Conservation (phyloP, 306 rosid genomes). For the Urtica urens region DNA sequence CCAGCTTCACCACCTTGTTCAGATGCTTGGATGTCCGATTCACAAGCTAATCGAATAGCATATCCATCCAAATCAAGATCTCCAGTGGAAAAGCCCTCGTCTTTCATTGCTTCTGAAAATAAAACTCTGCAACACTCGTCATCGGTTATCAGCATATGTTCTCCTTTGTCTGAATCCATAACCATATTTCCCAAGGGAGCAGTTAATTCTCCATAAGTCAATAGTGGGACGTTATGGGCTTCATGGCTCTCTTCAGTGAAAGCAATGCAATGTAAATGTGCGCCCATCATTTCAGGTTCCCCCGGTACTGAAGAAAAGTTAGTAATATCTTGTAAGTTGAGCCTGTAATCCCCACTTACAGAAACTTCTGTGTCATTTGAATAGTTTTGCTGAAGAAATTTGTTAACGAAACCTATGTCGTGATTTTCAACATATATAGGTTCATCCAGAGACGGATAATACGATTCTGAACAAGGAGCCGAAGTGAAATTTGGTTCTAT, state of each 20-base stretch:
- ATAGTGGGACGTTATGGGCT: slow-evolving; percentile 31
- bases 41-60: slow-evolving; percentile 35
- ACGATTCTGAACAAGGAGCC: slow-evolving; percentile 59
- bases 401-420: slow-evolving; percentile 42
- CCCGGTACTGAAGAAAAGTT: slow-evolving; percentile 43
- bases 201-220: slow-evolving; percentile 33
- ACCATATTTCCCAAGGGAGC: slow-evolving; percentile 26
- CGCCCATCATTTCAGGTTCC: slow-evolving; percentile 38
- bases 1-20: slow-evolving; percentile 31
- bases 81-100: slow-evolving; percentile 37
- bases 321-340: slow-evolving; percentile 37
- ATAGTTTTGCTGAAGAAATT: slow-evolving; percentile 42
- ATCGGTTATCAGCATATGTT: slow-evolving; percentile 52
- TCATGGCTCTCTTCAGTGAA: slow-evolving; percentile 33
- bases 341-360: slow-evolving; percentile 28
- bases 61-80: slow-evolving; percentile 38
- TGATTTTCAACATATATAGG: slow-evolving; percentile 36
- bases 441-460: slow-evolving; percentile 53
- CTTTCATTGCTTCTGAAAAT: slow-evolving; percentile 52
- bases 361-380: slow-evolving; percentile 42
- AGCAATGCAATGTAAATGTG: slow-evolving; percentile 42
- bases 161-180: slow-evolving; percentile 32
- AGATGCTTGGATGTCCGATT: slow-evolving; percentile 28
- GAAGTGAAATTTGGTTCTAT: slow-evolving; percentile 45
- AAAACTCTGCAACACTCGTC: slow-evolving; percentile 81